These are phyloP conservation scores for Naematelia encephala DNA, from an alignment of 768 basidiomycete species.

Conservation along the genomic window DNA sequence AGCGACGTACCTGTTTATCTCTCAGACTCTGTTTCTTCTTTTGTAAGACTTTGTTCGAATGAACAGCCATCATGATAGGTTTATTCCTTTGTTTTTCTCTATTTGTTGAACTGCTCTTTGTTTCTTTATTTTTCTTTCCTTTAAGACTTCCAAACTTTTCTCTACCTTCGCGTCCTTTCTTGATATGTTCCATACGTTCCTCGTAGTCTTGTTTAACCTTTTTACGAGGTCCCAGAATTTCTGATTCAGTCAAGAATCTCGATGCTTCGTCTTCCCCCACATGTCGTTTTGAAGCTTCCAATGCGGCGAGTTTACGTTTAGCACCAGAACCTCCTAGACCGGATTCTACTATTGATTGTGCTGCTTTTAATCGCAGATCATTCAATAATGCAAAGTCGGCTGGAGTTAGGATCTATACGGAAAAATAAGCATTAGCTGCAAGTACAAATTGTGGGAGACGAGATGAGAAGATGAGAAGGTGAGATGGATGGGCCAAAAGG, in stretches of 20 bases:
- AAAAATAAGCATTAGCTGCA: too few relatives aligned
- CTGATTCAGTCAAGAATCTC: constrained; percentile 77
- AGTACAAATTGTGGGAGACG: neutral
- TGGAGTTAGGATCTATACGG: constrained; percentile 83
- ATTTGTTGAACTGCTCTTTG: constrained; percentile 82
- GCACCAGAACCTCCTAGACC: constrained; percentile 66
- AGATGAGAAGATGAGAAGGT: neutral
- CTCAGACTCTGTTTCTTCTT: constrained; percentile 52
- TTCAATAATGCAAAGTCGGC: constrained; percentile 91
- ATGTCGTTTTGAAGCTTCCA: constrained; percentile 69
- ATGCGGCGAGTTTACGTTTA: constrained; percentile 80
- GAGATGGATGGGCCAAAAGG: neutral
- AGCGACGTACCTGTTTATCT: constrained; percentile 45
- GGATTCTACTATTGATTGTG: constrained; percentile 64
- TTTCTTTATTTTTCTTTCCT: constrained; percentile 84
- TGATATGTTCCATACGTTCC: constrained; percentile 84
- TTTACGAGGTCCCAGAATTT: constrained; percentile 90
- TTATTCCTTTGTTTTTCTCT: constrained; percentile 89
- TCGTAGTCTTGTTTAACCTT: constrained; percentile 90
- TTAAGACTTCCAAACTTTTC: constrained; percentile 87
- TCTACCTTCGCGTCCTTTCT: constrained; percentile 88
- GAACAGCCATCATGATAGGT: constrained; percentile 69
- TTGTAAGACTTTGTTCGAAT: constrained; percentile 49
- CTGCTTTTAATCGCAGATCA: constrained; percentile 78
- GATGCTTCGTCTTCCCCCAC: constrained; percentile 55